Conservation (phyloP, 2,329 filamentous ascomycete genomes). For the Fusarium floridanum region DNA sequence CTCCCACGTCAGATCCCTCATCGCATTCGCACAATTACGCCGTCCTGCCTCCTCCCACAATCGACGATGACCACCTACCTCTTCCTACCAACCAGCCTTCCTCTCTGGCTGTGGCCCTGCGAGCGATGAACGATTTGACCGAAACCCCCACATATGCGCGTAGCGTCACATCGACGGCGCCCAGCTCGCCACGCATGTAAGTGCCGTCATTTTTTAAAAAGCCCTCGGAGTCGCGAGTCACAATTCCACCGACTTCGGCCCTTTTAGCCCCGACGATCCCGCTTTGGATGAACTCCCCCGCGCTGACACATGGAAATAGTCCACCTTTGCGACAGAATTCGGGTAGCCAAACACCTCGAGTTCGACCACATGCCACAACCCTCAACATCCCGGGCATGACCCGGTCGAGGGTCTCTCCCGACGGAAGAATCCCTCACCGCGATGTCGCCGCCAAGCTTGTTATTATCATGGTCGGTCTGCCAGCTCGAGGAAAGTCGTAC, state of each 20-base stretch:
- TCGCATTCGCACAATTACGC: conserved; percentile 47
- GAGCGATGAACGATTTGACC: conserved; percentile 59
- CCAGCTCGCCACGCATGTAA: conserved; percentile 70
- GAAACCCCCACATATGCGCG: conserved; percentile 69
- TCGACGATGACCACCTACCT: conserved; percentile 48
- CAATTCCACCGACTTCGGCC: conserved; percentile 39
- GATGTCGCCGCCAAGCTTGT: conserved; percentile 97
- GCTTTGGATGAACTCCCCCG: conserved; percentile 22
- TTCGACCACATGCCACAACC: conserved; percentile 88
- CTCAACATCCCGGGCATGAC: conserved; percentile 98
- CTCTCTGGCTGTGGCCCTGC: conserved; percentile 58
- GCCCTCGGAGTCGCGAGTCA: conserved; percentile 36
- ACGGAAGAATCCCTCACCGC: conserved; percentile 91
- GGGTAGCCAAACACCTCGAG: conserved; percentile 80
- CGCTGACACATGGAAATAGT: conserved; percentile 57
- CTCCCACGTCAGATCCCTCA: conserved; percentile 47
- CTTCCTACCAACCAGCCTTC: conserved; percentile 43
- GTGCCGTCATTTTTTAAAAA: conserved; percentile 45
- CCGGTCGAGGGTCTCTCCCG: conserved; percentile 92
- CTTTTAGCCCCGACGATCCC: conserved; percentile 37
- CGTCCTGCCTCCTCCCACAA: conserved; percentile 51
- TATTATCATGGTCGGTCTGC: conserved; percentile 97
- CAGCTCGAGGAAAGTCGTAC: conserved; percentile 96
- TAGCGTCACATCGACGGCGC: conserved; percentile 70
- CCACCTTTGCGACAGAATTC: conserved; percentile 80